A percentile compares a stretch with the other conserved stretches of the same genome.
These are phyloP conservation scores for Pseudogymnoascus sp. DNA, from an alignment of 2,329 filamentous ascomycete species.

Conservation along the genomic window DNA sequence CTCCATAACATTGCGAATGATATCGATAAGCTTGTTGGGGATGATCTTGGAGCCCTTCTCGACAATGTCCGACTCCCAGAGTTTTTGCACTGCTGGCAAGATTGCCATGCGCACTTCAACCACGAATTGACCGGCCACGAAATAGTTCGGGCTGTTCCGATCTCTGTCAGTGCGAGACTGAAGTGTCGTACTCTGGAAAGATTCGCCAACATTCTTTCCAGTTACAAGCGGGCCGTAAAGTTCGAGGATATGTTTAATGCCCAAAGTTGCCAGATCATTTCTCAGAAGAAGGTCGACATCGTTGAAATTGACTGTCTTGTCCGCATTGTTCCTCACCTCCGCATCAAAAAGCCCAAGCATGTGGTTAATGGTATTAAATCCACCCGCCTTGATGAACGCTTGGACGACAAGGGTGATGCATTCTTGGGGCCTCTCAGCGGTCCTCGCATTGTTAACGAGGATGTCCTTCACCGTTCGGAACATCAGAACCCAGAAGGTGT, in stretches of 20 bases:
- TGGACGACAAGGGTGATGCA: slow-evolving; percentile 70
- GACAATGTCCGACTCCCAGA: slow-evolving; percentile 81
- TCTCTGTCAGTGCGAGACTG: slow-evolving; percentile 44
- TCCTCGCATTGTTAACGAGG: slow-evolving; percentile 57
- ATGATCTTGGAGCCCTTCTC: slow-evolving; percentile 73
- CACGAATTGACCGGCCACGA: slow-evolving; percentile 66
- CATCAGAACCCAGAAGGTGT: slow-evolving; percentile 76
- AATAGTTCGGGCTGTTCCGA: slow-evolving; percentile 50
- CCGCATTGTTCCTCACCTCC: slow-evolving; percentile 43
- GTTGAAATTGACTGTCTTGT: slow-evolving; percentile 36
- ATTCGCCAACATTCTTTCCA: slow-evolving; percentile 73
- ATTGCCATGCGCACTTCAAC: slow-evolving; percentile 78
- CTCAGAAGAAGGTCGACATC: slow-evolving; percentile 33
- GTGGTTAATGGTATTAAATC: slow-evolving; percentile 64
- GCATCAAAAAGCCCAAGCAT: slow-evolving; percentile 63
- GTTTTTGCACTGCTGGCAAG: slow-evolving; percentile 63
- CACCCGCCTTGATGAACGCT: slow-evolving; percentile 76
- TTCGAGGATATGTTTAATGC: slow-evolving; percentile 75
- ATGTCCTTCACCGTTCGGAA: slow-evolving; percentile 71
- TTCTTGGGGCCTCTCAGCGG: slow-evolving; percentile 35
- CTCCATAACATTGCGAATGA: slow-evolving; percentile 68
- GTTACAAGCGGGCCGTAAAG: slow-evolving; percentile 71
- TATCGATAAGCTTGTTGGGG: slow-evolving; percentile 72
- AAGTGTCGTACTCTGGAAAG: slow-evolving; percentile 53
- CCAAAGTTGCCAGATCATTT: slow-evolving; percentile 43